A percentile compares a stretch with the other conserved stretches of the same genome.
These are phyloP conservation scores for Setaria italica DNA, from an alignment of 202 grass and related monocot species.

Conservation along the genomic window DNA sequence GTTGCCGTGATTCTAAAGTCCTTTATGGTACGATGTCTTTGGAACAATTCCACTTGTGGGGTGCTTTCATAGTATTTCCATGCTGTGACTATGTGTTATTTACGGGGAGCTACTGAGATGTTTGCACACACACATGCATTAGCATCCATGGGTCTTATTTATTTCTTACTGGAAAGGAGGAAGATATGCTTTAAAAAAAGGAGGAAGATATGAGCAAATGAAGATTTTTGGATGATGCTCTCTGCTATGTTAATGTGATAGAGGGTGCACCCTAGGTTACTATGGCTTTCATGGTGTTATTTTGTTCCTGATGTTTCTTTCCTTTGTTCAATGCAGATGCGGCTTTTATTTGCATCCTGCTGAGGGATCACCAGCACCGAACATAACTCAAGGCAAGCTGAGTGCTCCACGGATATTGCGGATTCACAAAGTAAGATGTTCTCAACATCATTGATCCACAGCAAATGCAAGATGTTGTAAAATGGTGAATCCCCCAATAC, in stretches of 20 bases:
- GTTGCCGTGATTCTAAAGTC: not conserved
- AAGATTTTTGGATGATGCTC: constrained; percentile 3
- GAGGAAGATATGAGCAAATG: not conserved
- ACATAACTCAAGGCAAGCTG: constrained; percentile 90
- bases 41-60: constrained; percentile 11
- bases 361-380: constrained; percentile 88
- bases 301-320: constrained; percentile 37
- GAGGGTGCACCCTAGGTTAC: not conserved
- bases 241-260: constrained; percentile 15
- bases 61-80: constrained; percentile 9
- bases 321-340: constrained; percentile 63
- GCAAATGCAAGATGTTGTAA: constrained; percentile 19
- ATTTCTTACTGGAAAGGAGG: not conserved
- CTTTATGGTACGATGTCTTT: not conserved
- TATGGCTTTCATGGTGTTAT: constrained; percentile 12
- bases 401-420: constrained; percentile 93
- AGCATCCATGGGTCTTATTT: not conserved
- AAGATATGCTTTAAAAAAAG: not conserved
- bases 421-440: constrained; percentile 85
- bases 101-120: not conserved
- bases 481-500: not conserved
- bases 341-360: constrained; percentile 95
- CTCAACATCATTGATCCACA: constrained; percentile 28
- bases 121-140: not conserved
- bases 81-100: not conserved